Percentiles rank a stretch among this genome's conserved stretches.
Evolutionary conservation across 2,329 filamentous ascomycete species (phyloP).

Genomic region (Saccharata proteae): DNA sequence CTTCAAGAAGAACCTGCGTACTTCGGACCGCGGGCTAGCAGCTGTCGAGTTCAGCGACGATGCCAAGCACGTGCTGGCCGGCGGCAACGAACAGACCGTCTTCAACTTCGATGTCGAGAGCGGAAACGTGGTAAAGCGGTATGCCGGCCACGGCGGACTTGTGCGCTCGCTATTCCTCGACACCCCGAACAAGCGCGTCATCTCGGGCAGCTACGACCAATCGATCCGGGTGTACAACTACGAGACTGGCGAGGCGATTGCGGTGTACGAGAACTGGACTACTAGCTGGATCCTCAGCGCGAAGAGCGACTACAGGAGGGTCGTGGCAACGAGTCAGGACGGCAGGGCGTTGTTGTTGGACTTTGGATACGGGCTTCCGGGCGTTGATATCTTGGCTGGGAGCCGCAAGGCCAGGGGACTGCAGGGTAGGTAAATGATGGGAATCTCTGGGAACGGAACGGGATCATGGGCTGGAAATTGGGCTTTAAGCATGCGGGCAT

Average conservation of each 20-base stretch:
- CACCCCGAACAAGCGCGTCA: constrained; percentile 68
- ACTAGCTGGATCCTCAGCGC: constrained; percentile 93
- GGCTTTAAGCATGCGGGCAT: too few relatives aligned
- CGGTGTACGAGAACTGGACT: constrained; percentile 90
- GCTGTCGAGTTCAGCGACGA: constrained; percentile 96
- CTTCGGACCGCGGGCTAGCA: constrained; percentile 84
- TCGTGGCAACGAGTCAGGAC: constrained; percentile 91
- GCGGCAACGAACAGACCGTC: constrained; percentile 89
- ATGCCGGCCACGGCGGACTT: constrained; percentile 71
- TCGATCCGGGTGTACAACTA: constrained; percentile 93
- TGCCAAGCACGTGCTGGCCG: constrained; percentile 82
- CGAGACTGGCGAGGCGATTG: constrained; percentile 61
- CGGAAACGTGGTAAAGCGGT: constrained; percentile 67
- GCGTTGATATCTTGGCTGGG: constrained; percentile 28
- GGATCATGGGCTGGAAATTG: too few relatives aligned
- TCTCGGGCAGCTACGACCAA: constrained; percentile 89
- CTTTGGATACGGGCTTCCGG: constrained; percentile 56
- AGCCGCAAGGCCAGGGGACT: too few relatives aligned
- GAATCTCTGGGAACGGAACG: too few relatives aligned
- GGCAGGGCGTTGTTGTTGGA: constrained; percentile 88
- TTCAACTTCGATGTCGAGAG: constrained; percentile 94
- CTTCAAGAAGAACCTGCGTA: constrained; percentile 79
- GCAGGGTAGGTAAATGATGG: too few relatives aligned
- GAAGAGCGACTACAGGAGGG: constrained; percentile 88
- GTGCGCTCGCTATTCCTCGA: constrained; percentile 89